Evolutionary conservation across 148 eudicot species (phyloP), one percentile per base, ranked within the genome.

Genomic region (Nepenthes gracilis): DNA sequence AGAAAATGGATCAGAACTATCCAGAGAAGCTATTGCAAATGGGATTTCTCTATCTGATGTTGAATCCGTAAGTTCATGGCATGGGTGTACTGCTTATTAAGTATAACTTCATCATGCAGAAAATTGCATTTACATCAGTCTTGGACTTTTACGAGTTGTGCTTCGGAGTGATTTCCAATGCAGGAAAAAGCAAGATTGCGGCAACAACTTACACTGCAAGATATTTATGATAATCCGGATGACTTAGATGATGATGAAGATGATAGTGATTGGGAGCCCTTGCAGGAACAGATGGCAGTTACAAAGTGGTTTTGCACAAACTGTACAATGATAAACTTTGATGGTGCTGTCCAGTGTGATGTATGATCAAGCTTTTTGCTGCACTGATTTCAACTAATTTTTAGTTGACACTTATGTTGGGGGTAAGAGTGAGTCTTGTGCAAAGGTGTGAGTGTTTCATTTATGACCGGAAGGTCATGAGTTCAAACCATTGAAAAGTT

Each of bases 251-350:
- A 84, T 37, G 91, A 90, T 36, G 90, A 83, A 15, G 87, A 84
- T 62, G 99, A 94, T 74, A 80, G 85, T 80, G 99, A 94, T 60
- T 83, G 93, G 88, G 99, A 89, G 23, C 99, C 99, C 40, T 54
- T 73, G 4, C 63, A 74, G 67, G 73, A 66, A 36, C 75, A 59
- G 53, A 47, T 81, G 40, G 73, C 76, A 45, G 67, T 83, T 74
- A 57, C 62, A 11, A 83, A 77, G 77, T 89, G 99, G 99, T 82
- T 78, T 72, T 94, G 99, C 75, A 78, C 75, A 67, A 94, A 94
- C 59, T 94, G 99, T 75, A 94, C 99, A 5, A 78, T 89, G 92
- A 67, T 63, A 55, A 94, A 94, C 72, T 52, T 73, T 60, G 87
- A 78, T 38, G 81, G 72, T 66, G 67, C 63, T 73, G 56, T 56